phyloP scores from a whole-genome alignment of 805 yeast genomes.

The Barnettozyma pratensis region DNA sequence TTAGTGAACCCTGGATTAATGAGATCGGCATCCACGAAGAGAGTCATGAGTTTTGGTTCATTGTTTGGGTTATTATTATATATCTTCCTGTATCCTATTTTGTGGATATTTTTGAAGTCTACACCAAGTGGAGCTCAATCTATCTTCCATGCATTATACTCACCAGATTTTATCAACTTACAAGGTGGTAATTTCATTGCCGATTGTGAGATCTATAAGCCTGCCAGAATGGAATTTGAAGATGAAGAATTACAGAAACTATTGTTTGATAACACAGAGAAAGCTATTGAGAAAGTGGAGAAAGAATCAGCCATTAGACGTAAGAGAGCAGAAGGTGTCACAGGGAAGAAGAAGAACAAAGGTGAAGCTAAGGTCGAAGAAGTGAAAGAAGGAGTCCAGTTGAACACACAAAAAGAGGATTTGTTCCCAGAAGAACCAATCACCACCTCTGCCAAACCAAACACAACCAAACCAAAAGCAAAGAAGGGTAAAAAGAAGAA shows the following conservation, averaged over 20 bases:
- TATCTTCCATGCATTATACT: conserved; percentile 57
- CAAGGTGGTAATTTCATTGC: conserved; percentile 68
- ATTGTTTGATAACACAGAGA: conserved; percentile 57
- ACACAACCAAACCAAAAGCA: not conserved
- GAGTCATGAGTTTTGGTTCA: conserved; percentile 74
- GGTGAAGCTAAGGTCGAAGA: not conserved
- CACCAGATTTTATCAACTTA: conserved; percentile 61
- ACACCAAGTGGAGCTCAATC: conserved; percentile 79
- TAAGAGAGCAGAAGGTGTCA: conserved; percentile 31
- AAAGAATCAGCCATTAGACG: conserved; percentile 66
- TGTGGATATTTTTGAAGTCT: conserved; percentile 78
- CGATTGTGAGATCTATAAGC: conserved; percentile 56
- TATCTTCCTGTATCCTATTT: conserved; percentile 67
- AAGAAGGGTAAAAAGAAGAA: conserved; percentile 7
- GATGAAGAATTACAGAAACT: conserved; percentile 56
- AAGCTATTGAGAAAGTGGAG: conserved; percentile 55
- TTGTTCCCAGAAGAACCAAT: not conserved
- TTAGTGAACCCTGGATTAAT: conserved; percentile 89
- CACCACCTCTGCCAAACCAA: not conserved
- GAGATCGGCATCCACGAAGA: conserved; percentile 81
- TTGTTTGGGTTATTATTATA: conserved; percentile 59
- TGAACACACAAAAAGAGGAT: not conserved
- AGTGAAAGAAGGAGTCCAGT: not conserved
- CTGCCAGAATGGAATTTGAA: conserved; percentile 59
- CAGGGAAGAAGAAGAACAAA: conserved; percentile 3